Evolutionary conservation across 2,329 filamentous ascomycete genomes (phyloP).

Genomic region (Aspergillus phoenicis): DNA sequence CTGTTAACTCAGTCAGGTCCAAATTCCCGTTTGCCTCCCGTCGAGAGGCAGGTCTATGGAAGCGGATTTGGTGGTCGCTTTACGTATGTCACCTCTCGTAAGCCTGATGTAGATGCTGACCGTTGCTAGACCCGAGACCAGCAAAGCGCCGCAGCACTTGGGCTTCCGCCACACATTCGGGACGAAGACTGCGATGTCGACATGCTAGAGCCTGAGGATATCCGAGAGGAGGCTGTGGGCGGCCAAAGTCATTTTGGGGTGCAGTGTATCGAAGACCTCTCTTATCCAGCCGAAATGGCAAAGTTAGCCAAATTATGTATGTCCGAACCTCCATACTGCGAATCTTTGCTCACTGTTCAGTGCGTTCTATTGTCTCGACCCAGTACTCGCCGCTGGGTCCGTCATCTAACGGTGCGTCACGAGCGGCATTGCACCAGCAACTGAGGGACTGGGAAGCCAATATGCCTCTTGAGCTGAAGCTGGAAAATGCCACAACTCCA

Average conservation of each 20-base stretch:
- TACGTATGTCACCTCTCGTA: conserved; percentile 37
- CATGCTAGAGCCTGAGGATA: conserved; percentile 41
- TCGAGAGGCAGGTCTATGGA: conserved; percentile 44
- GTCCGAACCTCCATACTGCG: not conserved
- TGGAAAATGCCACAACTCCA: conserved; percentile 33
- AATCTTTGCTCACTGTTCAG: not conserved
- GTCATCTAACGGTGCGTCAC: conserved; percentile 24
- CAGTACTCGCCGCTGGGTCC: conserved; percentile 35
- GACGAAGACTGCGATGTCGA: conserved; percentile 55
- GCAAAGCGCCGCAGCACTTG: conserved; percentile 49
- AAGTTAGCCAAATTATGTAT: conserved; percentile 42
- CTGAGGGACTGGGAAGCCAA: conserved; percentile 45
- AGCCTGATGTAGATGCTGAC: not conserved
- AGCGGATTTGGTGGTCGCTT: conserved; percentile 58
- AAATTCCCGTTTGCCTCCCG: conserved; percentile 30
- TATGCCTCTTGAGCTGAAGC: conserved; percentile 39
- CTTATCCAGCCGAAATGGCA: conserved; percentile 43
- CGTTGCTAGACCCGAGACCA: conserved; percentile 47
- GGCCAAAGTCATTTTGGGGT: conserved; percentile 31
- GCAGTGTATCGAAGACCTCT: conserved; percentile 37
- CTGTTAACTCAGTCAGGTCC: conserved; percentile 24
- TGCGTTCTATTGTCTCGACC: conserved; percentile 37
- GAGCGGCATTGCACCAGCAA: conserved; percentile 32
- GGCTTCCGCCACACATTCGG: conserved; percentile 51
- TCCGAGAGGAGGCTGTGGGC: conserved; percentile 35